These are phyloP conservation scores for Auricularia sp. DNA, from an alignment of 768 basidiomycete genomes.

Conservation along the genomic window DNA sequence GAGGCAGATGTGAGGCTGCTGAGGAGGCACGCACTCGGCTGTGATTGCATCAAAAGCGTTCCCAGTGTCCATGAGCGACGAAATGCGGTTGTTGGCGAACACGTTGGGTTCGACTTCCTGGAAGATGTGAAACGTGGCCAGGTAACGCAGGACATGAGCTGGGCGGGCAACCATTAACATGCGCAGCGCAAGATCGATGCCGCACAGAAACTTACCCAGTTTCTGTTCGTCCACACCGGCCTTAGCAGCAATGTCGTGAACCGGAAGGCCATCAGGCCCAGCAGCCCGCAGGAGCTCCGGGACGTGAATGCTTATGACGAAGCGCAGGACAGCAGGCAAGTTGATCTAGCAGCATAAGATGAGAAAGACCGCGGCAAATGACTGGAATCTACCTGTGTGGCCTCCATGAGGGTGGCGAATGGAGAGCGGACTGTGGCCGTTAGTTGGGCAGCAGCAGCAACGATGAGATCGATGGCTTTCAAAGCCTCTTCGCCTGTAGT, in stretches of 20 bases:
- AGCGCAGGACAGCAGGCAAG: conserved; percentile 61
- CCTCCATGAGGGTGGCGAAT: conserved; percentile 61
- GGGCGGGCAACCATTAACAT: no score
- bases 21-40: conserved; percentile 28
- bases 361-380: not conserved
- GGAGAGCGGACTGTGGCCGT: conserved; percentile 54
- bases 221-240: not conserved
- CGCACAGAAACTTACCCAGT: not conserved
- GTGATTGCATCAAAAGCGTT: conserved; percentile 41
- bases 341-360: conserved; percentile 40
- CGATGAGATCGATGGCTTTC: conserved; percentile 24
- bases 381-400: not conserved
- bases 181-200: no score
- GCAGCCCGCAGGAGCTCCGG: conserved; percentile 61
- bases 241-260: not conserved
- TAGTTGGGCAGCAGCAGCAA: conserved; percentile 62
- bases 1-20: not conserved
- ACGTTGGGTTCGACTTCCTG: conserved; percentile 59
- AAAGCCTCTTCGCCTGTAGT: not conserved
- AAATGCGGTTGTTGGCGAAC: conserved; percentile 62
- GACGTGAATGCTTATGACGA: conserved; percentile 61
- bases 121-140: conserved; percentile 71
- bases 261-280: conserved; percentile 24
- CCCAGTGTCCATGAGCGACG: conserved; percentile 58
- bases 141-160: conserved; percentile 66